phyloP scores from a whole-genome alignment of 768 basidiomycete genomes.

The Collybiopsis confluens region DNA sequence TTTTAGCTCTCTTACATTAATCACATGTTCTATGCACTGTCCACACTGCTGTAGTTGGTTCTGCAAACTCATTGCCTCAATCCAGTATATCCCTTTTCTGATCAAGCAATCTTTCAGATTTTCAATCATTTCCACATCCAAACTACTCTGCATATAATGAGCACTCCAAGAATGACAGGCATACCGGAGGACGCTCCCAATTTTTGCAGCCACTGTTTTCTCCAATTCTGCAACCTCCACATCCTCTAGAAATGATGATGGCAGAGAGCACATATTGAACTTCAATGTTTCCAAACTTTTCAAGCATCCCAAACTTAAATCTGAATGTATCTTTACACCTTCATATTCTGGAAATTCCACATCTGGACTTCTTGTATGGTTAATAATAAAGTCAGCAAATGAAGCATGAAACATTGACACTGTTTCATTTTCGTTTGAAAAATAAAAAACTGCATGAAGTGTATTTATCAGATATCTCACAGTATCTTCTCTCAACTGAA shows the following conservation, averaged over 20 bases:
- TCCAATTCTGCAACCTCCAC: neutral
- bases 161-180: slow-evolving; percentile 4
- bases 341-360: neutral
- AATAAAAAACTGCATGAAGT: slow-evolving; percentile 1
- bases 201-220: neutral
- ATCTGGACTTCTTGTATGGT: neutral
- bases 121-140: neutral
- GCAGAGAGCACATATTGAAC: slow-evolving; percentile 10
- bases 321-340: no score
- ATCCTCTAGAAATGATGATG: slow-evolving; percentile 1
- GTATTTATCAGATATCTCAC: neutral
- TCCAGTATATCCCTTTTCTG: slow-evolving; percentile 3
- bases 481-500: neutral
- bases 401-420: slow-evolving; percentile 4
- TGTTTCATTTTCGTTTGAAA: neutral
- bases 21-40: neutral
- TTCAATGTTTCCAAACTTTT: neutral
- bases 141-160: neutral
- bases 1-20: neutral
- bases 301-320: neutral
- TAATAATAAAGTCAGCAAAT: slow-evolving; percentile 5
- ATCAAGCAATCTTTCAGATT: neutral
- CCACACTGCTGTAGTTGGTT: neutral
- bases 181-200: neutral
- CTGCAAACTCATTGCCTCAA: slow-evolving; percentile 7